A percentile compares a stretch with the other conserved stretches of the same genome.
Evolutionary conservation across 2,329 filamentous ascomycete genomes (phyloP).

Genomic region (Lasiodiplodia theobromae): DNA sequence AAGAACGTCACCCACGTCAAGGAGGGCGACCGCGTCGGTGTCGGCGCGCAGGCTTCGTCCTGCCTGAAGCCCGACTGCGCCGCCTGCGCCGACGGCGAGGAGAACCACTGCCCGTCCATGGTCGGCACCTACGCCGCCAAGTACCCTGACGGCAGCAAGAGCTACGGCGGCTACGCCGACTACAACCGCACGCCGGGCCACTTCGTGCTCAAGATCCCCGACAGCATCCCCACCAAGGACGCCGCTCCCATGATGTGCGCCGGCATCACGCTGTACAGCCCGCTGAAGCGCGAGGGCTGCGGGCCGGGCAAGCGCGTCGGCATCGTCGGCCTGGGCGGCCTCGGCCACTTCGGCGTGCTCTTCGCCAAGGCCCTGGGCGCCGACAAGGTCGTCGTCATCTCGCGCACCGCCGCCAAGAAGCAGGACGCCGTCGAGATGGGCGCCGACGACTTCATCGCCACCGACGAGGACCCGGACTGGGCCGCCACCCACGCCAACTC

Average conservation of each 20-base stretch:
- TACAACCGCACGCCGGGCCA: constrained; percentile 62
- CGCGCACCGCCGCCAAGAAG: constrained; percentile 65
- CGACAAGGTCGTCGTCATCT: constrained; percentile 70
- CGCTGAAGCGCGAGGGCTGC: constrained; percentile 69
- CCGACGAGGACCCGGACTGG: constrained; percentile 66
- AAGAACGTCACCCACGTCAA: constrained; percentile 54
- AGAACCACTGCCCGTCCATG: constrained; percentile 55
- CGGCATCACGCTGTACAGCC: constrained; percentile 76
- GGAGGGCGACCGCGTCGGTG: constrained; percentile 66
- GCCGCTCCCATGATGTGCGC: constrained; percentile 78
- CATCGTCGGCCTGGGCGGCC: constrained; percentile 74
- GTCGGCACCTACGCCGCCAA: constrained; percentile 66
- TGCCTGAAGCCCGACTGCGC: constrained; percentile 59
- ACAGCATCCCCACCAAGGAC: constrained; percentile 55
- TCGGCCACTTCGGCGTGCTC: constrained; percentile 76
- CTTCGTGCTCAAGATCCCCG: constrained; percentile 67
- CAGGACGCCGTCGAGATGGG: constrained; percentile 68
- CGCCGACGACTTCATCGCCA: constrained; percentile 65
- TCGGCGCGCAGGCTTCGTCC: constrained; percentile 58
- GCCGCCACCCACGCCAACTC: constrained; percentile 55
- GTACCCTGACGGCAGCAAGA: constrained; percentile 66
- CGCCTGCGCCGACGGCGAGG: constrained; percentile 57
- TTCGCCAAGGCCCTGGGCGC: constrained; percentile 75
- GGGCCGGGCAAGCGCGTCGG: constrained; percentile 76
- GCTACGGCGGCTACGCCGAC: constrained; percentile 70